These are phyloP conservation scores for Didymella lethalis DNA, from an alignment of 2,329 filamentous ascomycete species.

Conservation along the genomic window DNA sequence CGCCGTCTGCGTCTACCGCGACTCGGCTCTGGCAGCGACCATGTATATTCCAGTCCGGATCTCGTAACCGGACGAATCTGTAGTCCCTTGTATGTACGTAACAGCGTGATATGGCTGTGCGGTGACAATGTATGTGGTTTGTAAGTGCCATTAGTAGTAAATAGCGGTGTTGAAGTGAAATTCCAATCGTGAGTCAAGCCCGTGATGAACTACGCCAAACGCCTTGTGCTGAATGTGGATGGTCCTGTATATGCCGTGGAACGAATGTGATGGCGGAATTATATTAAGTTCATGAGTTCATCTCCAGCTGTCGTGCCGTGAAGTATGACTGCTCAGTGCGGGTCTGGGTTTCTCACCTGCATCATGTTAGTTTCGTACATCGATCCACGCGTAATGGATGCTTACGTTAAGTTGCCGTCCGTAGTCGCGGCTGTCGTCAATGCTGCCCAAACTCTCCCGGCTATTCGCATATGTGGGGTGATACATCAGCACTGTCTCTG, in stretches of 20 bases:
- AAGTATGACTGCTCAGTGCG: slow-evolving; percentile 20
- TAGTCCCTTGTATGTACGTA: slow-evolving; percentile 23
- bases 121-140: slow-evolving; percentile 11
- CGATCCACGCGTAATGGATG: background rate
- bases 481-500: slow-evolving; percentile 56
- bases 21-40: slow-evolving; percentile 12
- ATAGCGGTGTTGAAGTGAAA: slow-evolving; percentile 16
- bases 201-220: slow-evolving; percentile 4
- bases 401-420: slow-evolving; percentile 57
- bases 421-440: slow-evolving; percentile 58
- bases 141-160: slow-evolving; percentile 10
- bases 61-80: slow-evolving; percentile 6
- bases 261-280: slow-evolving; percentile 2
- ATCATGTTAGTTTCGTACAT: slow-evolving; percentile 20
- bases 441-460: slow-evolving; percentile 56
- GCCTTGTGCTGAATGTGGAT: slow-evolving; percentile 14
- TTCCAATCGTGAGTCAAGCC: background rate
- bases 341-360: slow-evolving; percentile 48
- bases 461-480: slow-evolving; percentile 50
- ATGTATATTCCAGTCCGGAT: slow-evolving; percentile 17
- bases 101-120: slow-evolving; percentile 13
- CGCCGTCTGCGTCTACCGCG: slow-evolving; percentile 6
- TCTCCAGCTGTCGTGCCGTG: slow-evolving; percentile 9
- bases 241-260: slow-evolving; percentile 9
- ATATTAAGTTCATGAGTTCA: slow-evolving; percentile 8